Base-by-base conservation (phyloP, 768 basidiomycete genomes). In the Coprinellus micaceus region DNA sequence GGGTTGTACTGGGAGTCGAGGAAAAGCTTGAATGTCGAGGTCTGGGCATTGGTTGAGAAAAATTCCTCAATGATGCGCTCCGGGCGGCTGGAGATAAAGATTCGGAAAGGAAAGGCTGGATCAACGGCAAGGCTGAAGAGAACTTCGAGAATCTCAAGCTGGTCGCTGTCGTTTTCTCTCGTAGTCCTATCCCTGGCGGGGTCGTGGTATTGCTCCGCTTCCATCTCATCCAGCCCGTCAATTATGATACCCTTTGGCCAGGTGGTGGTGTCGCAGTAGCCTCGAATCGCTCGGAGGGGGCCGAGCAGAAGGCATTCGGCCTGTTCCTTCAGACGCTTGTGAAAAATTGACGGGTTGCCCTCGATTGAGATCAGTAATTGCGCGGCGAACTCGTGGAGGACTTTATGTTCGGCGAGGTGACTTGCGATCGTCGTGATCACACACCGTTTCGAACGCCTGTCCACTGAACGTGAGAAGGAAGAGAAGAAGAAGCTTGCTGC, bases 201-300 rank as follows among this genome's bases (percentile, higher is more conserved):
- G 22, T 30, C 54, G 11, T 56, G 4, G 40, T 43, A 43, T 17
- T 43, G 40, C 40, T 43, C 40, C 19, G 40, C 40, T 19, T 43
- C 10, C 22, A 44, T 39, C 24, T 56, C 54, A 22, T 56, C 54
- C 33, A 56, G 24, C 4, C 54, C 54, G 28, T 56, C 54, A 45
- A 56, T 56, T 28, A 56, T 10, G 36, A 56, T 49, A 33, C 22
- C 36, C n/a, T 43, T 43, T 19, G 40, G 40, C 40, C 40, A 25
- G 6, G 46, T 13, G 15, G 33, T 6, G 33, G 33, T 33, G 33
- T 33, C 33, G 13, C 33, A 33, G 13, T 33, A 13, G 33, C 33
- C 33, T 33, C 13, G 33, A 33, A 33, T 33, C 33, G 33, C 33
- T 33, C 33, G 6, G 13, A 33, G 33, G 33, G 33, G 33, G 13